A percentile compares a stretch with the other conserved stretches of the same genome.
Conservation (phyloP, 768 basidiomycete species). For the Amanita rimosa region DNA sequence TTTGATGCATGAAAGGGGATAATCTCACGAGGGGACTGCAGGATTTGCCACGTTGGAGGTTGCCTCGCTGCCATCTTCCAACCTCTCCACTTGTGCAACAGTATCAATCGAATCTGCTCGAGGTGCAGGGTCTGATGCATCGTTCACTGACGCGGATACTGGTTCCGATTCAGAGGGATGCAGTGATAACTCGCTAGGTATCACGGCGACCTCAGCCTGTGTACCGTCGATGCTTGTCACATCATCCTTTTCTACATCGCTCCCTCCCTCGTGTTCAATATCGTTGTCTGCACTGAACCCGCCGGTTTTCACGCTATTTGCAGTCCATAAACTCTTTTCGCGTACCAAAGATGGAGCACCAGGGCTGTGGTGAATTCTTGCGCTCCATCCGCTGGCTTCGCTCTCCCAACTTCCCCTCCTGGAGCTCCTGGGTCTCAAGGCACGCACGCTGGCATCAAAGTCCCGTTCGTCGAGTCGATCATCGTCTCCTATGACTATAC, state of each 20-base stretch:
- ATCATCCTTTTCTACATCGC: conserved; percentile 2
- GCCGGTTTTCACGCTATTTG: conserved; percentile 50
- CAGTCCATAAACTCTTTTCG: conserved; percentile 51
- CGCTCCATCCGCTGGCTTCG: conserved; percentile 82
- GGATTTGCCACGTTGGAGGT: not conserved
- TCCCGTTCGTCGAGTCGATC: conserved; percentile 59
- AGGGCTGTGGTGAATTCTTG: conserved; percentile 40
- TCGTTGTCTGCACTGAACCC: conserved; percentile 39
- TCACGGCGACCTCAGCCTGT: not conserved
- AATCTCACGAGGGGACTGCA: not conserved
- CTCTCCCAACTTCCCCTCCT: conserved; percentile 90
- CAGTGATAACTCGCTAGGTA: not conserved
- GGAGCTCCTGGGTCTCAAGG: conserved; percentile 79
- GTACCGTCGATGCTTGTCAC: not conserved
- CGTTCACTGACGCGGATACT: not conserved
- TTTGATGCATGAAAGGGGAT: not conserved
- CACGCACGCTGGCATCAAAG: conserved; percentile 80
- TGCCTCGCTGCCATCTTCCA: not conserved
- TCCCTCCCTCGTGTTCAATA: conserved; percentile 16
- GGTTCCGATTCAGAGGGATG: not conserved
- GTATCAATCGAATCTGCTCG: conserved; percentile 1
- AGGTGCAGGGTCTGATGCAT: not conserved
- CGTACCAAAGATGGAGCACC: conserved; percentile 34
- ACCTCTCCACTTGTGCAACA: not conserved
- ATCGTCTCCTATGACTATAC: conserved; percentile 57